phyloP scores from a whole-genome alignment of 2,329 filamentous ascomycete genomes.

The Tolypocladium endophyticum region DNA sequence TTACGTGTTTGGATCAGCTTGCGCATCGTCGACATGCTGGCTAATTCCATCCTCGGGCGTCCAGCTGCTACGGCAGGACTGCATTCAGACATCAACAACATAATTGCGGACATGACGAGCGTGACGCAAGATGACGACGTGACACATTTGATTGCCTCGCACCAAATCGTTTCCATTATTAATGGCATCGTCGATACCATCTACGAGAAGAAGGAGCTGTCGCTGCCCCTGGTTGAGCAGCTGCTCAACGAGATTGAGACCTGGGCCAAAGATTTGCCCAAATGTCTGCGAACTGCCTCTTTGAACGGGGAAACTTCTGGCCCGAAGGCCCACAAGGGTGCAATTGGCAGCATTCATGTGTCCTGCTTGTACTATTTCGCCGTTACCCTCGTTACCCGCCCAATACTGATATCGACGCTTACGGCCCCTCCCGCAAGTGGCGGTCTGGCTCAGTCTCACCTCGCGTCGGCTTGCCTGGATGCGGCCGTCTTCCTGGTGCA shows the following conservation, averaged over 20 bases:
- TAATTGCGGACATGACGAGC: conserved; percentile 11
- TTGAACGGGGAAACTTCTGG: conserved; percentile 5
- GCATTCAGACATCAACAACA: conserved; percentile 13
- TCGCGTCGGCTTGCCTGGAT: conserved; percentile 44
- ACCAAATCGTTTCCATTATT: conserved; percentile 30
- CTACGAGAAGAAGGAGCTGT: conserved; percentile 26
- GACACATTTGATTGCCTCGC: conserved; percentile 26
- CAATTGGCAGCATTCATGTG: conserved; percentile 41
- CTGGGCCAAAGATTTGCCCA: conserved; percentile 34
- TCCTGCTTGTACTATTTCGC: conserved; percentile 49
- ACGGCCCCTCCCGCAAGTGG: conserved; percentile 23
- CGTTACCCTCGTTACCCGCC: conserved; percentile 45
- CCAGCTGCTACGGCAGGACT: conserved; percentile 23
- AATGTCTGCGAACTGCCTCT: conserved; percentile 14
- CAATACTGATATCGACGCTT: conserved; percentile 40
- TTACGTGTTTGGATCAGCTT: conserved; percentile 26
- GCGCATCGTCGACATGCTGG: conserved; percentile 25
- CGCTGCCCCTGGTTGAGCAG: conserved; percentile 22
- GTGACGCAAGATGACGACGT: conserved; percentile 2
- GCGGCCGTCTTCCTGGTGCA: conserved; percentile 45
- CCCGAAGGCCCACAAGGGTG: conserved; percentile 15
- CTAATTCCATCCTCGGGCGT: conserved; percentile 26
- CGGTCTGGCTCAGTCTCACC: conserved; percentile 16
- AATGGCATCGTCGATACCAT: conserved; percentile 31
- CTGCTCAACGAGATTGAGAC: conserved; percentile 29